Base-by-base conservation (phyloP, 1,139 yeast species). In the Yueomyces sp. region DNA sequence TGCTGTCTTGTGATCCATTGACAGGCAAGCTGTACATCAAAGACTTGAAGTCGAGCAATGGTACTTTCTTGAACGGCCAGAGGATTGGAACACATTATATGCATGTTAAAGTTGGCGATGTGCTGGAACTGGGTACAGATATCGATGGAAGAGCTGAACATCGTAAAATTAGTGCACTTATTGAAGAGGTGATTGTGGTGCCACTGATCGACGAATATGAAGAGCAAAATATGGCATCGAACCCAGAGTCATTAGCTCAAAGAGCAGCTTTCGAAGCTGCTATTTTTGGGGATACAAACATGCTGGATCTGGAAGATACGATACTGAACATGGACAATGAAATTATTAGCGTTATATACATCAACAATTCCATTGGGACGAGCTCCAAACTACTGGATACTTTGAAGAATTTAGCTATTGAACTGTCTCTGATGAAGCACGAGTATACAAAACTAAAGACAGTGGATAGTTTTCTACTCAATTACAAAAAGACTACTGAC, bases 41-140 rank as follows among this genome's bases (percentile, higher is more conserved):
- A 52, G 99, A 91, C 63, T 72, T 87, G 52, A 86, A 87, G 42
- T 82, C 95, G 6, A 84, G 96, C 26, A 91, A 91, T 63, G 99
- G 99, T 8, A 91, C 98, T 0, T 93, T 83, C 60, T 76, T 91
- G 41, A 91, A 91, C 60, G 85, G 80, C 38, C 68, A 66, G 37
- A 78, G 89, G 47, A 69, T 91, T 6, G 75, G 76, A 27, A 70
- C 74, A 36, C 89, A 73, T 3, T 60, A 56, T 32, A 89, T 73
- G 3, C 60, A 56, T 32, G 55, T 55, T 2, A 85, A 78, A 51
- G 64, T 91, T 42, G 91, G 86, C 12, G 98, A 91, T 62, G 68
- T 75, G 9, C 73, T 91, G 19, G 94, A 91, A 56, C 68, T 93
- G 45, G 98, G 99, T 1, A 86, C 94, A 44, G 94, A 93, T 56